Evolutionary conservation across 2,329 filamentous ascomycete species (phyloP), one percentile per base, ranked within the genome.

Genomic region (Gaeumannomyces sp.): DNA sequence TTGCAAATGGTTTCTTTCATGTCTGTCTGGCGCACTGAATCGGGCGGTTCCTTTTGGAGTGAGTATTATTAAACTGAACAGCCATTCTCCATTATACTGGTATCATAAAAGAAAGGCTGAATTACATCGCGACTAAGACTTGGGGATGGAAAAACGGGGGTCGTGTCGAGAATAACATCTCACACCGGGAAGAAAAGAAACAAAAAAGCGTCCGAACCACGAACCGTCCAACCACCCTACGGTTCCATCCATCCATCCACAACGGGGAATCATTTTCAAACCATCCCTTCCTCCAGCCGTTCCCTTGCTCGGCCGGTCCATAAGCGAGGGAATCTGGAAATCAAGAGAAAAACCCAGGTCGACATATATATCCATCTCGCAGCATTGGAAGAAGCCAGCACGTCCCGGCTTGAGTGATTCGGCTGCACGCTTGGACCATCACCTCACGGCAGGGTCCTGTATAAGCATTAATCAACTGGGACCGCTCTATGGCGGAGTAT

Each of bases 121-220:
- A 79, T 81, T 81, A 81, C 78, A 80, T 80, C 74, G 73, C 76
- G 74, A 76, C 76, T 79, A 79, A 76, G 71, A 75, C 75, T 74
- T 70, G 68, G 66, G 72, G 69, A 70, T 74, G 72, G 70, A 71
- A 70, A 72, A 70, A 71, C 14, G 19, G 19, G 45, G 22, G 45
- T n/a, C 45, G 19, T 35, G 38, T 50, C 8, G 38, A 60, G 65
- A 67, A 64, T 19, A 70, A 73, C 45, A 61, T 59, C 22, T 33
- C 62, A 53, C 61, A 63, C 56, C 35, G 27, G 59, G 29, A 58
- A 61, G 29, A 45, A 50, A 25, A 25, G 38, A 60, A 60, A 72
- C 70, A 62, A 65, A 62, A 63, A 65, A 69, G 66, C n/a, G 56
- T 45, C 33, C 60, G 35, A 25, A 33, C 19, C 56, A 28, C 64